These are phyloP conservation scores for Stylosanthes scabra DNA, from an alignment of 331 rosid species.

Conservation along the genomic window DNA sequence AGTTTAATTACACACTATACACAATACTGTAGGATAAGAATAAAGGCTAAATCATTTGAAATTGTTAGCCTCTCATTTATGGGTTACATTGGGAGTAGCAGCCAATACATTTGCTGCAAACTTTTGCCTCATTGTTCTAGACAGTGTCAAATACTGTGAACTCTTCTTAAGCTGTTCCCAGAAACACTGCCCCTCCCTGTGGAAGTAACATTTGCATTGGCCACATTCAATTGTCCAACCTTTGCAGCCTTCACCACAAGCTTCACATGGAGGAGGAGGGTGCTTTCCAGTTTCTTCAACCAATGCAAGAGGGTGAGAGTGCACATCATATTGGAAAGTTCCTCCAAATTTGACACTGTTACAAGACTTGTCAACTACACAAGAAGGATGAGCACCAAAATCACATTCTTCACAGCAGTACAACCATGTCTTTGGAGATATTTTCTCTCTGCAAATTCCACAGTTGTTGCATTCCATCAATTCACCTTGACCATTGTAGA, in stretches of 20 bases:
- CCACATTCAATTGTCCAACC: conserved; percentile 12
- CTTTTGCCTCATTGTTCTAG: neutral
- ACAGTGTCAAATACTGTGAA: neutral
- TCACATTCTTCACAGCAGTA: conserved; percentile 35
- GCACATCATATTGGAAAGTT: neutral
- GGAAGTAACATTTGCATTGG: conserved; percentile 18
- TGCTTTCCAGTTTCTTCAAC: neutral
- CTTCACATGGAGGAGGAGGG: neutral
- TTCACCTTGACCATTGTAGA: conserved; percentile 10
- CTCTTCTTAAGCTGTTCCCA: conserved; percentile 1
- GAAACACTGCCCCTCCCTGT: conserved; percentile 16
- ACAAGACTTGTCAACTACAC: neutral
- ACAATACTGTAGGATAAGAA: too few species aligned
- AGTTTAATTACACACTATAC: too few species aligned
- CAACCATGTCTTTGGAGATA: conserved; percentile 3
- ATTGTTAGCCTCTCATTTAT: neutral
- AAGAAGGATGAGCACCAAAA: neutral
- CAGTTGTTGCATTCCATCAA: conserved; percentile 16
- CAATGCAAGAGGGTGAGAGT: conserved; percentile 17
- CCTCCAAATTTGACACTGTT: conserved; percentile 10
- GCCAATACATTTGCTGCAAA: neutral
- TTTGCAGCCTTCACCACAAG: neutral
- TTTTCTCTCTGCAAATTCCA: conserved; percentile 30
- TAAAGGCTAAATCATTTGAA: neutral
- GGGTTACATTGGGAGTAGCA: conserved; percentile 6